Percentiles rank a stretch among this genome's conserved stretches.
These are phyloP conservation scores for Peziza echinospora DNA, from an alignment of 495 filamentous ascomycete species.

Conservation along the genomic window DNA sequence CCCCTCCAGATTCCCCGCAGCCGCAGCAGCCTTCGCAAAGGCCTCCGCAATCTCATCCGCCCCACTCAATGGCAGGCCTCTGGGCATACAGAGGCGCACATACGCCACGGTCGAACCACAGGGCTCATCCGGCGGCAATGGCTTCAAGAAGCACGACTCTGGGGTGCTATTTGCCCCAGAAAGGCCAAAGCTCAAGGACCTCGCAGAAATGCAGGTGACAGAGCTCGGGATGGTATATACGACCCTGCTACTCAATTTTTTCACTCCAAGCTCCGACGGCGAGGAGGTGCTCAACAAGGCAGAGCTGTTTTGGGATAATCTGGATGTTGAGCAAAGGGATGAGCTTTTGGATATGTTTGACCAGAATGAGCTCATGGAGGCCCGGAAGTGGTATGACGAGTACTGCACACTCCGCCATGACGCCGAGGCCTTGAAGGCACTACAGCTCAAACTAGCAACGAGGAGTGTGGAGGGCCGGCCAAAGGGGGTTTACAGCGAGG, in stretches of 20 bases:
- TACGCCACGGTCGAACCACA: neutral
- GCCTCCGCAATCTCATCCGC: too few relatives aligned
- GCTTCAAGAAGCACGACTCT: neutral
- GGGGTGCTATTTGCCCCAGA: neutral
- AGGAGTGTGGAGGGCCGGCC: neutral
- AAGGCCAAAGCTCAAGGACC: slow-evolving; percentile 10
- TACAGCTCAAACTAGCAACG: neutral
- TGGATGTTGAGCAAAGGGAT: neutral
- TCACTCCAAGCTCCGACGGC: neutral
- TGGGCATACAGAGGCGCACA: too few relatives aligned
- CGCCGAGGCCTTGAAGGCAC: neutral
- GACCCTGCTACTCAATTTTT: neutral
- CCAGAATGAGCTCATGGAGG: neutral
- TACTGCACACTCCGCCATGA: neutral
- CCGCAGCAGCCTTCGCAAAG: too few relatives aligned
- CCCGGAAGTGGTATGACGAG: neutral
- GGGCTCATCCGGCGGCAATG: neutral
- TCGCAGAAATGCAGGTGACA: slow-evolving; percentile 12
- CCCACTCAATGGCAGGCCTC: too few relatives aligned
- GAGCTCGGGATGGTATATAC: neutral
- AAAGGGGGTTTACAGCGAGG: neutral
- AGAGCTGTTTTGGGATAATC: neutral
- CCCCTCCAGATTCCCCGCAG: too few relatives aligned
- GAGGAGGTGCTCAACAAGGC: neutral
- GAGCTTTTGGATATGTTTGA: neutral